Base-by-base conservation (phyloP, 768 basidiomycete genomes). In the Pleurotus ostreatus region DNA sequence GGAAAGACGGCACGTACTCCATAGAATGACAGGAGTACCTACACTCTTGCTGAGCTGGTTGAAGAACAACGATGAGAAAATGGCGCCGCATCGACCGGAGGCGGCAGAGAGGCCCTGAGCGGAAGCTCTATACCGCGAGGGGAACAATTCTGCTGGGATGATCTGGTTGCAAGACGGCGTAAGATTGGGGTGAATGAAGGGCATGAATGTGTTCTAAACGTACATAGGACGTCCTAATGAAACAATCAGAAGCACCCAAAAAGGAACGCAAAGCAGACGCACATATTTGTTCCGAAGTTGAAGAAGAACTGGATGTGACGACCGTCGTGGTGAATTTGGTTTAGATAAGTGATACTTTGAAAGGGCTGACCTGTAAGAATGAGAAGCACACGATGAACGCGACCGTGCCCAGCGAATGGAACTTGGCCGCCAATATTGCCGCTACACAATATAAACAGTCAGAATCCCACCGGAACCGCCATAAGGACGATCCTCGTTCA, bases 41-140 rank as follows among this genome's bases (percentile, higher is more conserved):
- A 88, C 79, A n/a, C 71, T 65, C 46, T 77, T 62, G 20, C 76
- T 79, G 30, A 90, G 75, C 0, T 77, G 71, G 69, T 87, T 89
- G 74, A 91, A 90, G 2, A 76, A 86, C 45, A 90, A 78, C 1
- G 86, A 83, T 7, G 85, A 83, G 59, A 89, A 78, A 73, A 92
- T 89, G 0, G 89, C 90, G 53, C 89, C 90, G 0, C 71, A 74
- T 66, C 92, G 91, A 16, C 90, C 90, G 43, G 71, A 71, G 0
- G 88, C 90, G 2, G 90, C 89, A 1, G 82, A 84, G 11, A 89
- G 71, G 23, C 89, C 89, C 65, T 91, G 89, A 11, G 88, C 88
- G 46, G 79, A 79, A 22, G 85, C 86, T 44, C 84, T 78, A 70
- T 82, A 89, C 38, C 83, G 75, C 1, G 90, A 91, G 0, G 89